Conservation (phyloP, 306 rosid species). For the Calophaca sinica region DNA sequence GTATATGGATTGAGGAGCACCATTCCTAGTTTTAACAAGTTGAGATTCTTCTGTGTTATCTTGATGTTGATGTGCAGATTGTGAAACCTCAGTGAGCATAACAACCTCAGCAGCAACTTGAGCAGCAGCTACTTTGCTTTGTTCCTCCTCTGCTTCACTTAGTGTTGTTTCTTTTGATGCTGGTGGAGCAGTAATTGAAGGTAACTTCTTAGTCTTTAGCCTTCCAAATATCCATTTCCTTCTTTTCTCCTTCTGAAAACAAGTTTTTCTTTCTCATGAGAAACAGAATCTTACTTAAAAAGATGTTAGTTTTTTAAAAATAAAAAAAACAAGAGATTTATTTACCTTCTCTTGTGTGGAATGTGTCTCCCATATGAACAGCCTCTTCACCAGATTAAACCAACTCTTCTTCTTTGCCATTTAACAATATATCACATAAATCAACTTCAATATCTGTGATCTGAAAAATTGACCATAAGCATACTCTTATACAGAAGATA, state of each 20-base stretch:
- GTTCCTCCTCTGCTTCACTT: constrained; percentile 64
- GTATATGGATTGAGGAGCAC: constrained; percentile 40
- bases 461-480: constrained; percentile 48
- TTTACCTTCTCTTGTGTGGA: constrained; percentile 72
- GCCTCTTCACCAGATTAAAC: constrained; percentile 77
- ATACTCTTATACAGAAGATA: constrained; percentile 36
- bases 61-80: constrained; percentile 28
- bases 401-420: constrained; percentile 89
- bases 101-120: constrained; percentile 65
- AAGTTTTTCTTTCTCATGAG: constrained; percentile 1
- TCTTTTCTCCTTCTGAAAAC: constrained; percentile 73
- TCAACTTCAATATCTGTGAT: constrained; percentile 46
- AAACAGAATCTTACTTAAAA: constrained; percentile 22
- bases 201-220: constrained; percentile 60
- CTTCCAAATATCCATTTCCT: constrained; percentile 82
- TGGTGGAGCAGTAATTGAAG: constrained; percentile 65
- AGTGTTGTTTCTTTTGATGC: constrained; percentile 37
- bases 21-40: constrained; percentile 37
- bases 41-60: constrained; percentile 43
- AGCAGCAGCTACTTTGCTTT: constrained; percentile 48
- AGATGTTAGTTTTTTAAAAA: neutral
- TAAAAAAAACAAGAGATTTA: constrained; percentile 20
- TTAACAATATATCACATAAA: constrained; percentile 49
- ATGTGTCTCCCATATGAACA: constrained; percentile 68
- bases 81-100: constrained; percentile 50